Conservation (phyloP, 306 rosid species). For the Glycine tomentella region DNA sequence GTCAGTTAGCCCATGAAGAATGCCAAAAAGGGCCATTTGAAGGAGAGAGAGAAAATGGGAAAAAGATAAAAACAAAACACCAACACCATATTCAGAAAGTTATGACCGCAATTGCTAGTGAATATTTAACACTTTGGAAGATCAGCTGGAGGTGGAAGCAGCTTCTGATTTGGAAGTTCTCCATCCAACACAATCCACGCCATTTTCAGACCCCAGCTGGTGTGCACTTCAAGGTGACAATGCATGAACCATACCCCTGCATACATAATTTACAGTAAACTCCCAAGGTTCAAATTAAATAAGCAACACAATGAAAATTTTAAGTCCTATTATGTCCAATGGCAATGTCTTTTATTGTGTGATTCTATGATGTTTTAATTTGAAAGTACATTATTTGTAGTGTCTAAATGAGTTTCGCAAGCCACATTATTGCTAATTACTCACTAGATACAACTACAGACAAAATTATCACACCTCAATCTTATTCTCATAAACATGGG, state of each 20-base stretch:
- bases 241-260: conserved; percentile 87
- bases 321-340: background rate
- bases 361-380: background rate
- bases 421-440: background rate
- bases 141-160: conserved; percentile 73
- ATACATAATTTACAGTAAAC: background rate
- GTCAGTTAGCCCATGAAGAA: conserved; percentile 17
- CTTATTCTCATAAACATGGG: too few relatives aligned
- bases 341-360: background rate
- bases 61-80: background rate
- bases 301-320: background rate
- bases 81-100: background rate
- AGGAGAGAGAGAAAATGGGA: background rate
- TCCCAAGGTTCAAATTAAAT: background rate
- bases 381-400: background rate
- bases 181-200: conserved; percentile 83
- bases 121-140: conserved; percentile 62
- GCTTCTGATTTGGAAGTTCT: conserved; percentile 65
- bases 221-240: conserved; percentile 75
- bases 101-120: background rate
- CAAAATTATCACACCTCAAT: background rate
- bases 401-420: background rate
- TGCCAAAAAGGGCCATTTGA: background rate
- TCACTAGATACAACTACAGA: background rate
- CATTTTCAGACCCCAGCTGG: conserved; percentile 80